Percentiles rank a stretch among this genome's conserved stretches.
Conservation (phyloP, 441 rosid genomes). For the Melastoma candidum region DNA sequence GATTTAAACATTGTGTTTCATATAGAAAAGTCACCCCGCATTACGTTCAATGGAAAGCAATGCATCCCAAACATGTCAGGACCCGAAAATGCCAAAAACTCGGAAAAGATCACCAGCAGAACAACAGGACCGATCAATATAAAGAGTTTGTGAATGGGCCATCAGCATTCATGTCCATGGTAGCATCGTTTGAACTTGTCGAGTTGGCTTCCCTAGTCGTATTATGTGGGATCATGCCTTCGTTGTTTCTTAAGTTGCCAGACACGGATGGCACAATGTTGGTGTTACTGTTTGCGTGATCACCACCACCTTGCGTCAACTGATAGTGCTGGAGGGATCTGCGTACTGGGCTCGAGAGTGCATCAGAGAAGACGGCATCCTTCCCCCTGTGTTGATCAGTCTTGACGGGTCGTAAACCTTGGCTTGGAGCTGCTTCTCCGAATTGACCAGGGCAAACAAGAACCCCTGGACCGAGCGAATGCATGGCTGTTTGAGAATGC, state of each 20-base stretch:
- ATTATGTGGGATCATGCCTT: too few species aligned
- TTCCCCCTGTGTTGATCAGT: conserved; percentile 42
- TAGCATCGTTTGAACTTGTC: conserved; percentile 56
- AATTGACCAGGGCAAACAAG: conserved; percentile 42
- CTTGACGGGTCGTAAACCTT: conserved; percentile 21
- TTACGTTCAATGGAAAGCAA: too few species aligned
- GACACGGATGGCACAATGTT: too few species aligned
- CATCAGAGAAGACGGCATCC: conserved; percentile 81
- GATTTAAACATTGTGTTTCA: too few species aligned
- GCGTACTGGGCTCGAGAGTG: conserved; percentile 67
- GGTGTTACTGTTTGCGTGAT: conserved; percentile 31
- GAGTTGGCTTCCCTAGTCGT: conserved; percentile 37
- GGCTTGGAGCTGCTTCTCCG: conserved; percentile 11
- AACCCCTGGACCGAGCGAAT: conserved; percentile 27
- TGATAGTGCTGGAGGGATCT: conserved; percentile 68
- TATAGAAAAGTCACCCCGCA: too few species aligned
- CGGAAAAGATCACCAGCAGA: too few species aligned
- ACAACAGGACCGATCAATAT: too few species aligned
- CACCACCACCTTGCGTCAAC: too few species aligned
- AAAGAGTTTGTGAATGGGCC: too few species aligned
- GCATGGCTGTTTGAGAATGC: conserved; percentile 35
- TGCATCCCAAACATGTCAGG: too few species aligned
- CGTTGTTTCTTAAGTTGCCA: too few species aligned
- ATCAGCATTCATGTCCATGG: conserved; percentile 83
- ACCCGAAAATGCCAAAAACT: too few species aligned